These are phyloP conservation scores for Metroxylon sagu DNA, from an alignment of 176 grass and related monocot species.

Conservation along the genomic window DNA sequence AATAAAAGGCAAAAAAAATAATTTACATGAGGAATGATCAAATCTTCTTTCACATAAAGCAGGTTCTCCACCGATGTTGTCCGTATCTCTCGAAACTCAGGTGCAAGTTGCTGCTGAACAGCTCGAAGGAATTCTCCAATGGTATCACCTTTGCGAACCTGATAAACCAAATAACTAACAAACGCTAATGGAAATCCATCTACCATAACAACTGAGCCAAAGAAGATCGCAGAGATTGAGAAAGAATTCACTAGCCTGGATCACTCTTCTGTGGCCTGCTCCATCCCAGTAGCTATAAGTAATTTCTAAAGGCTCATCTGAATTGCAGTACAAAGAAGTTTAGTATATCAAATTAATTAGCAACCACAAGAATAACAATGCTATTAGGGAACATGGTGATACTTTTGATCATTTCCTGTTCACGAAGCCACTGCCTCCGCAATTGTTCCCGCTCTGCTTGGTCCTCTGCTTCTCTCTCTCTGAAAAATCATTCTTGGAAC, in stretches of 20 bases:
- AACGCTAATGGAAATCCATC: not conserved
- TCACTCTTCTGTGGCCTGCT: conserved; percentile 77
- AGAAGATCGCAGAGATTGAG: not conserved
- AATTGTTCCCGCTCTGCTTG: conserved; percentile 75
- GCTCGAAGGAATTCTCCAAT: conserved; percentile 93
- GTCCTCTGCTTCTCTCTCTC: conserved; percentile 96
- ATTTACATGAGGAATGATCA: conserved; percentile 94
- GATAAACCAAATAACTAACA: conserved; percentile 20
- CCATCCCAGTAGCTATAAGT: conserved; percentile 99
- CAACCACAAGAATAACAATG: not conserved
- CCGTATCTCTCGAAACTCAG: conserved; percentile 92
- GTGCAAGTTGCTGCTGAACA: conserved; percentile 94
- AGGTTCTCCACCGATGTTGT: conserved; percentile 95
- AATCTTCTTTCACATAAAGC: conserved; percentile 99
- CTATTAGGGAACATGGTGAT: conserved; percentile 17
- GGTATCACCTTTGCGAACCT: conserved; percentile 85
- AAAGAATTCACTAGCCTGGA: conserved; percentile 42
- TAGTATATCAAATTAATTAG: not conserved
- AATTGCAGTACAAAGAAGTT: conserved; percentile 11
- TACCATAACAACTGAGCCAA: not conserved
- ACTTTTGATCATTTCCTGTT: conserved; percentile 97
- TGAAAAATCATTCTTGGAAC: conserved; percentile 87
- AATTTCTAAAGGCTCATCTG: conserved; percentile 88
- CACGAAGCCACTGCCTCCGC: conserved; percentile 74
- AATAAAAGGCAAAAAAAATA: conserved; percentile 12